Evolutionary conservation across 2,329 filamentous ascomycete genomes (phyloP).

Genomic region (Claviceps purpurea): DNA sequence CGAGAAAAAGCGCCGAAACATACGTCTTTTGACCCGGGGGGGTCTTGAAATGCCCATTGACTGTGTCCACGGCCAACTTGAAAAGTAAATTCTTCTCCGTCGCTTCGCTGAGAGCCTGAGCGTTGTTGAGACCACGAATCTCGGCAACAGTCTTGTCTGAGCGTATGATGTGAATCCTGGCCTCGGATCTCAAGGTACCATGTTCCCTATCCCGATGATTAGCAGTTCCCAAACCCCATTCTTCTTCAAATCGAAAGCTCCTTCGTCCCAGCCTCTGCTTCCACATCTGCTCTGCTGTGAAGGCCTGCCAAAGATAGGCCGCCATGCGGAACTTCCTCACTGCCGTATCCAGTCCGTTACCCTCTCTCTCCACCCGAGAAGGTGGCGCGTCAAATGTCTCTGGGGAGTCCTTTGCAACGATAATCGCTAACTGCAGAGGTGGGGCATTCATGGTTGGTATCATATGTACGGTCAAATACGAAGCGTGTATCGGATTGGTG

Average conservation of each 20-base stretch:
- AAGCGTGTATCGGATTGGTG: constrained; percentile 59
- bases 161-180: constrained; percentile 76
- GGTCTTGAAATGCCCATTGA: constrained; percentile 64
- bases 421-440: constrained; percentile 76
- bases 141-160: constrained; percentile 74
- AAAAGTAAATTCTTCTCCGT: constrained; percentile 63
- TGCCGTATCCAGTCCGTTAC: constrained; percentile 67
- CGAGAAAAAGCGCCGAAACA: constrained; percentile 74
- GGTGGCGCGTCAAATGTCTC: constrained; percentile 74
- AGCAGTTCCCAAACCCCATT: constrained; percentile 77
- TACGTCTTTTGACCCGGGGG: constrained; percentile 71
- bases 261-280: constrained; percentile 76
- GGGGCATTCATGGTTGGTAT: constrained; percentile 65
- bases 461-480: constrained; percentile 75
- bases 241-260: constrained; percentile 83
- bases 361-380: constrained; percentile 62
- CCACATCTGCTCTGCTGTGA: constrained; percentile 93
- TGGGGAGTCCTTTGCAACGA: constrained; percentile 78
- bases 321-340: constrained; percentile 88
- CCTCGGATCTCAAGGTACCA: constrained; percentile 74
- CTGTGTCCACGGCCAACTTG: constrained; percentile 61
- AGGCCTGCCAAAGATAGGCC: constrained; percentile 93
- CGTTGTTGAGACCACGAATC: constrained; percentile 61
- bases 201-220: constrained; percentile 59
- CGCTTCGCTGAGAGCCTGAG: constrained; percentile 62